These are phyloP conservation scores for Colletotrichum lentis DNA, from an alignment of 2,329 filamentous ascomycete genomes.

Conservation along the genomic window DNA sequence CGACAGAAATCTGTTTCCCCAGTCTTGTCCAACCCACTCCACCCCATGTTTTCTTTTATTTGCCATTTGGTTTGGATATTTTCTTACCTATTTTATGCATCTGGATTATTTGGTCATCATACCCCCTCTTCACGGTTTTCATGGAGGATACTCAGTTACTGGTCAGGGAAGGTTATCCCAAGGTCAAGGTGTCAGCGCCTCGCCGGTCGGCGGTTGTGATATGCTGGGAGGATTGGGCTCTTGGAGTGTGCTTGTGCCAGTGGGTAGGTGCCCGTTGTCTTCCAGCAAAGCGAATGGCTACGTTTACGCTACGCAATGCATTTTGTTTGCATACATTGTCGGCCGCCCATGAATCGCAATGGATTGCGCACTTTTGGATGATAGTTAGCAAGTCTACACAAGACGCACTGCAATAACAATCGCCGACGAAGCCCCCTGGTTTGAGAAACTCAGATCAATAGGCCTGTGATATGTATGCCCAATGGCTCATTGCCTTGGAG, in stretches of 20 bases:
- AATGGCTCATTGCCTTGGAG: too few species aligned
- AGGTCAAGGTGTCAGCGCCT: background rate
- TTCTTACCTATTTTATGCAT: background rate
- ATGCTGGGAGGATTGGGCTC: background rate
- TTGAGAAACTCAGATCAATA: background rate
- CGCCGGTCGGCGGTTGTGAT: background rate
- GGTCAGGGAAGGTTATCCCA: background rate
- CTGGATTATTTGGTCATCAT: slow-evolving; percentile 24
- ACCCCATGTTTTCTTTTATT: slow-evolving; percentile 33
- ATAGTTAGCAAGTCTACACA: background rate
- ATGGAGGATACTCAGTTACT: slow-evolving; percentile 3
- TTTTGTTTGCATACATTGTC: background rate
- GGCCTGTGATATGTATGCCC: background rate
- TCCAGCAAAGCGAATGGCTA: background rate
- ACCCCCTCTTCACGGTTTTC: slow-evolving; percentile 17
- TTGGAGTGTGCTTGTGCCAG: slow-evolving; percentile 7
- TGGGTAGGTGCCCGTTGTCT: background rate
- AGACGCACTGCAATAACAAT: background rate
- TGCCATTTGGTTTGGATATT: background rate
- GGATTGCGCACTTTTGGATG: background rate
- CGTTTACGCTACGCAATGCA: background rate
- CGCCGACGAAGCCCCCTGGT: too few species aligned
- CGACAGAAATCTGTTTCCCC: slow-evolving; percentile 39
- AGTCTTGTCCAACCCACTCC: slow-evolving; percentile 36
- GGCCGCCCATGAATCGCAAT: background rate